These are phyloP conservation scores for Lactarius deliciosus DNA, from an alignment of 768 basidiomycete genomes.

Conservation along the genomic window DNA sequence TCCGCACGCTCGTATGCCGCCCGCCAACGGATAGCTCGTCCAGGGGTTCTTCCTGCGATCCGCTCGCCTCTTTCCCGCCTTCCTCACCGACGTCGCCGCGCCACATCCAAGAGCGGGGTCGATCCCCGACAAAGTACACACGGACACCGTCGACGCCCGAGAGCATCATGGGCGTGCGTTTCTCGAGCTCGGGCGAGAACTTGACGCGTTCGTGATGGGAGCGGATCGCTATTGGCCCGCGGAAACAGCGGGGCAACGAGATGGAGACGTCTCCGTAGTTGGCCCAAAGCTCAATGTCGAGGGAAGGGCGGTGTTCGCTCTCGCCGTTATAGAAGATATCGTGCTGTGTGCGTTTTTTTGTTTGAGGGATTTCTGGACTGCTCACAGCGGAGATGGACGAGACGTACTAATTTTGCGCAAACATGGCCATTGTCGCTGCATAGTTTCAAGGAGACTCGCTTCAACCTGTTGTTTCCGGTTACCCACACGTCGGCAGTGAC, in stretches of 20 bases:
- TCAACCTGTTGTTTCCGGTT: background rate
- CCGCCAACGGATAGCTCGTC: background rate
- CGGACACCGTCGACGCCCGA: background rate
- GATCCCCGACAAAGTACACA: slow-evolving; percentile 15
- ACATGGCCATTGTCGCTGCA: slow-evolving; percentile 2
- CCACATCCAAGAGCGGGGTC: background rate
- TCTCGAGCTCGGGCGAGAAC: slow-evolving; percentile 5
- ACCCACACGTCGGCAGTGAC: slow-evolving; percentile 14
- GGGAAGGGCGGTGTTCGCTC: background rate
- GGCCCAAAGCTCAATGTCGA: slow-evolving; percentile 4
- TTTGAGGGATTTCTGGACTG: background rate
- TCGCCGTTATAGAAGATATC: background rate
- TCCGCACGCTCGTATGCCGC: slow-evolving; percentile 2
- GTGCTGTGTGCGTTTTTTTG: slow-evolving; percentile 1
- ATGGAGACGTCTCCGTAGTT: slow-evolving; percentile 10
- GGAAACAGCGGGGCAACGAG: slow-evolving; percentile 15
- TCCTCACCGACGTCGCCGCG: background rate
- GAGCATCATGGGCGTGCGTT: background rate
- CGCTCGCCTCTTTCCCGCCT: background rate
- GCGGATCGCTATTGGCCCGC: slow-evolving; percentile 9
- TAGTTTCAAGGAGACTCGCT: background rate
- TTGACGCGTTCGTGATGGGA: background rate
- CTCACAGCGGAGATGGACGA: background rate
- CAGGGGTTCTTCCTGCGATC: background rate
- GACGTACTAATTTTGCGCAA: slow-evolving; percentile 12